Base-by-base conservation (phyloP, 768 basidiomycete species). In the Amylocystis lapponica region DNA sequence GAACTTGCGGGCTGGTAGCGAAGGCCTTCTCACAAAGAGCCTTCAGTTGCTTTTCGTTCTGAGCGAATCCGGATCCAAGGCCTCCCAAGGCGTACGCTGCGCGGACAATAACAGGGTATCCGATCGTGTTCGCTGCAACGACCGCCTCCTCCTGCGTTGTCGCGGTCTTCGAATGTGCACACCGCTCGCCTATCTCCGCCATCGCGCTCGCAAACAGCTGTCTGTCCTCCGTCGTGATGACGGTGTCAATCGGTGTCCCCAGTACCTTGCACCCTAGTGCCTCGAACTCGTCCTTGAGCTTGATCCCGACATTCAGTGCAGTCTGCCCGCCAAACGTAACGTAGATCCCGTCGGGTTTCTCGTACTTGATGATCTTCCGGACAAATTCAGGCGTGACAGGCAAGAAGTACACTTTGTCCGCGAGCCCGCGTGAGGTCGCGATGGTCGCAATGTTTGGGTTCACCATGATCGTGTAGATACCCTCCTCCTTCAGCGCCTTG, bases 391-490 rank as follows among this genome's bases (percentile, higher is more conserved):
- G 90, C 11, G 90, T 98, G 44, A 98, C 96, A 35, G 96, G 96
- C 9, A 99, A 76, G 78, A 98, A 99, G 72, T 98, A 99, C 37
- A 99, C 95, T 66, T 98, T 98, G 73, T 99, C 96, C 19, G 96
- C 96, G 39, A 99, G 79, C 48, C 96, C 94, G 56, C 93, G 93
- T 36, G 91, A 94, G 1, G 93, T 96, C 34, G 93, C 93, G 54
- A 97, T 99, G 29, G 96, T 99, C 17, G 96, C 96, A 54, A 99
- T 99, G 67, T 99, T 99, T 21, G 96, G 95, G 66, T 98, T 98
- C 55, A 99, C 80, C 63, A 99, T 82, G 65, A 99, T 92, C 46
- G 96, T 99, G 68, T 96, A 98, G 59, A 99, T 98, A 26, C 96
- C 96, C 62, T 98, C 96, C 61, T 91, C 91, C 68, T 98, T 98